Conservation (phyloP, 441 rosid species). For the Croton setiger region DNA sequence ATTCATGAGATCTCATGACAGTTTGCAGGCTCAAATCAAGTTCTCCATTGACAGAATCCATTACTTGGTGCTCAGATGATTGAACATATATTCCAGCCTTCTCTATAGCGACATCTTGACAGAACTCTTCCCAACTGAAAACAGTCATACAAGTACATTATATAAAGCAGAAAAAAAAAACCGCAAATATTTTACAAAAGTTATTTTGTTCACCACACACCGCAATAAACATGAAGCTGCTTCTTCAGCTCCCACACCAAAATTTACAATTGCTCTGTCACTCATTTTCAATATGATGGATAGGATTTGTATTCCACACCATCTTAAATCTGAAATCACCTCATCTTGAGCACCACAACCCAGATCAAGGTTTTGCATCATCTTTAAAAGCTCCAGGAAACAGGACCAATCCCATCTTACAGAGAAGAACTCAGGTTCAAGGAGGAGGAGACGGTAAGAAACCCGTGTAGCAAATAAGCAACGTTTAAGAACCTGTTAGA, state of each 20-base stretch:
- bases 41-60: slow-evolving; percentile 26
- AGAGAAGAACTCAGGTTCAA: slow-evolving; percentile 61
- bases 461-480: slow-evolving; percentile 47
- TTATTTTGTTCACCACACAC: slow-evolving; percentile 34
- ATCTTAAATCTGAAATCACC: slow-evolving; percentile 52
- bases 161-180: slow-evolving; percentile 3
- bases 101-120: slow-evolving; percentile 76
- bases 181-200: background rate
- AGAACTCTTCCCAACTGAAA: slow-evolving; percentile 88
- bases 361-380: slow-evolving; percentile 24
- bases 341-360: slow-evolving; percentile 26
- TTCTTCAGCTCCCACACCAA: slow-evolving; percentile 56
- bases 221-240: slow-evolving; percentile 68
- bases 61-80: slow-evolving; percentile 30
- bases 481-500: slow-evolving; percentile 46
- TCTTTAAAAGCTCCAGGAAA: slow-evolving; percentile 61
- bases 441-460: slow-evolving; percentile 66
- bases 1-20: slow-evolving; percentile 33
- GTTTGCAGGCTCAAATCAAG: slow-evolving; percentile 33
- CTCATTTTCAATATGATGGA: slow-evolving; percentile 52
- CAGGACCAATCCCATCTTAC: slow-evolving; percentile 95
- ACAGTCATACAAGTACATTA: slow-evolving; percentile 17
- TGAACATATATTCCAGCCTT: slow-evolving; percentile 62
- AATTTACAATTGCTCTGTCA: slow-evolving; percentile 42
- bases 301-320: slow-evolving; percentile 71